Evolutionary conservation across 2,329 filamentous ascomycete genomes (phyloP), one percentile per base, ranked within the genome.

Genomic region (Lojkania enalia): DNA sequence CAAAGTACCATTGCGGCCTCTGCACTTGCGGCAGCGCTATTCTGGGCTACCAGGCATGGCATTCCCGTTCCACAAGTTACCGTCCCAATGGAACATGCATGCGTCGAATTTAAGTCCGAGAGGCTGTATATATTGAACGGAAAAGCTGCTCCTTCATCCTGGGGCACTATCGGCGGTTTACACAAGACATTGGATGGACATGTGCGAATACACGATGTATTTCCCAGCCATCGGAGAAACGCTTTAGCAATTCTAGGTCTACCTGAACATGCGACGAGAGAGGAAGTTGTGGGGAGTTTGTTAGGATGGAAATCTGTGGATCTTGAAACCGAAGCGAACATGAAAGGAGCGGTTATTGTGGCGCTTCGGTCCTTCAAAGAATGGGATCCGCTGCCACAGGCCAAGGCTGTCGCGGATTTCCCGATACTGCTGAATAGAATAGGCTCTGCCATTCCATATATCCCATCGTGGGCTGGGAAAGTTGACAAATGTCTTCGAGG

Each of bases 201-300:
- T 38, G 73, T 83, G 2, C 72, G 79, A 2, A 73, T 83, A 35
- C 80, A 84, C 48, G 80, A 82, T 42, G 60, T 60, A 0, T 82
- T 83, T 43, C 69, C 73, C 0, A 73, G 81, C 39, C 80, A 83
- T 46, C 70, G 71, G 0, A 20, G 65, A 2, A 75, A 73, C 2
- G 71, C 74, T 0, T 60, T 77, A 2, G 46, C 59, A 2, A 61
- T 83, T 0, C 63, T 83, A 0, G 72, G 71, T 0, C 57, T 78
- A 4, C 35, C 58, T 0, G 41, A 45, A 0, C 48, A 52, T 19
- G 67, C 72, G 2, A 66, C 56, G 6, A 68, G 72, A 30, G 55
- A 66, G 1, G 70, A 74, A 1, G 71, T 79, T 0, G 69, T 66
- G 0, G 52, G 54, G 12, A 65, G 67, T 40, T 71, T 74, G 23